Evolutionary conservation across 768 basidiomycete species (phyloP).

Genomic region (Panus rudis): DNA sequence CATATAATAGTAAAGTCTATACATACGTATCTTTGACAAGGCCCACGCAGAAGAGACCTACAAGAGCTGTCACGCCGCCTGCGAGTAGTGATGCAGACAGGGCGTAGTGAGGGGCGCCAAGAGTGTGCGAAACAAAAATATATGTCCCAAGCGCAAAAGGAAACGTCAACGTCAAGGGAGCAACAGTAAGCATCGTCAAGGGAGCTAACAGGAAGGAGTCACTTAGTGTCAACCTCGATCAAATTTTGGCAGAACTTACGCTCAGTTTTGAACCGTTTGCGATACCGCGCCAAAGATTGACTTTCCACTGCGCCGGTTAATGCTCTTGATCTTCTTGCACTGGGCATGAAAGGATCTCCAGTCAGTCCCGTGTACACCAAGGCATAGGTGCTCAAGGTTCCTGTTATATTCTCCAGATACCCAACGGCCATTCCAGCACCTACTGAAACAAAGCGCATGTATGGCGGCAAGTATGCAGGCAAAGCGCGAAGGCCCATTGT

Average conservation of each 20-base stretch:
- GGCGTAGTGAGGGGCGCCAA: conserved; percentile 63
- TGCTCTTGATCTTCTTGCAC: conserved; percentile 48
- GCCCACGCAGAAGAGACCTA: conserved; percentile 78
- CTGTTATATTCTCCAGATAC: conserved; percentile 39
- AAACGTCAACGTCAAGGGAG: conserved; percentile 73
- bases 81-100: conserved; percentile 70
- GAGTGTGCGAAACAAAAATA: conserved; percentile 80
- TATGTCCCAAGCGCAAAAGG: conserved; percentile 81
- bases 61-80: conserved; percentile 73
- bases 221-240: not conserved
- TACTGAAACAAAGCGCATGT: conserved; percentile 32
- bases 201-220: conserved; percentile 33
- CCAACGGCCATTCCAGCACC: conserved; percentile 32
- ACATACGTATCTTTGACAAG: conserved; percentile 70
- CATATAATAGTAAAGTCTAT: not conserved
- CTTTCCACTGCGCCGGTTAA: conserved; percentile 52
- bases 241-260: conserved; percentile 33
- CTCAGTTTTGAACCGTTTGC: conserved; percentile 47
- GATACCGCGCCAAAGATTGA: conserved; percentile 30
- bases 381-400: conserved; percentile 53
- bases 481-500: conserved; percentile 46
- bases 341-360: conserved; percentile 44
- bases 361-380: conserved; percentile 50
- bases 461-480: conserved; percentile 47
- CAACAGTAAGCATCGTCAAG: conserved; percentile 67